phyloP scores from a whole-genome alignment of 2,329 filamentous ascomycete species.

The Colletotrichum sp. region DNA sequence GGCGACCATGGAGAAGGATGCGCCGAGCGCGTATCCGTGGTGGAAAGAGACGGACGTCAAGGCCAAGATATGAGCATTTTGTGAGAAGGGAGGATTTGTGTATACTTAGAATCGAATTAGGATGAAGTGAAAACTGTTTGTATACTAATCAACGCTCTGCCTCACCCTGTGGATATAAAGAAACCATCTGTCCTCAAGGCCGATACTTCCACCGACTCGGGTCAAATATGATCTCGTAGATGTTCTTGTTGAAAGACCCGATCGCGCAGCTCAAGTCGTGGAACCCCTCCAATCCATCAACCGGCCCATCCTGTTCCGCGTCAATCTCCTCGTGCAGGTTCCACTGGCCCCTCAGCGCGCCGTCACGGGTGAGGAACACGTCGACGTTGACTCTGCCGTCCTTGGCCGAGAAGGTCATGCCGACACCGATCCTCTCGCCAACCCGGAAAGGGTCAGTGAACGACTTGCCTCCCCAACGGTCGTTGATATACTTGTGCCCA shows the following conservation, averaged over 20 bases:
- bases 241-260: conserved; percentile 72
- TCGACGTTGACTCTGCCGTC: conserved; percentile 52
- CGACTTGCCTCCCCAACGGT: conserved; percentile 73
- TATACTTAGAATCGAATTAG: neutral
- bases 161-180: neutral
- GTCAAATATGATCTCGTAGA: conserved; percentile 71
- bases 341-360: conserved; percentile 66
- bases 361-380: conserved; percentile 76
- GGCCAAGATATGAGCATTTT: conserved; percentile 22
- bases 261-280: conserved; percentile 75
- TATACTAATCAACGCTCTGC: neutral
- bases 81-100: neutral
- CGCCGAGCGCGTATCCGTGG: conserved; percentile 69
- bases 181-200: neutral
- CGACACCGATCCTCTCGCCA: conserved; percentile 73
- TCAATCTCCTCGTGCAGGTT: conserved; percentile 79
- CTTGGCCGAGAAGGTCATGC: conserved; percentile 64
- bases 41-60: conserved; percentile 57
- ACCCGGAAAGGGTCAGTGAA: conserved; percentile 69
- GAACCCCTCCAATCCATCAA: conserved; percentile 71
- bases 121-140: neutral
- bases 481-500: conserved; percentile 77
- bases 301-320: conserved; percentile 62
- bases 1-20: conserved; percentile 64
- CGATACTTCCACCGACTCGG: conserved; percentile 63